Base-by-base conservation (phyloP, 1,139 yeast genomes). In the Blastobotrys elegans region DNA sequence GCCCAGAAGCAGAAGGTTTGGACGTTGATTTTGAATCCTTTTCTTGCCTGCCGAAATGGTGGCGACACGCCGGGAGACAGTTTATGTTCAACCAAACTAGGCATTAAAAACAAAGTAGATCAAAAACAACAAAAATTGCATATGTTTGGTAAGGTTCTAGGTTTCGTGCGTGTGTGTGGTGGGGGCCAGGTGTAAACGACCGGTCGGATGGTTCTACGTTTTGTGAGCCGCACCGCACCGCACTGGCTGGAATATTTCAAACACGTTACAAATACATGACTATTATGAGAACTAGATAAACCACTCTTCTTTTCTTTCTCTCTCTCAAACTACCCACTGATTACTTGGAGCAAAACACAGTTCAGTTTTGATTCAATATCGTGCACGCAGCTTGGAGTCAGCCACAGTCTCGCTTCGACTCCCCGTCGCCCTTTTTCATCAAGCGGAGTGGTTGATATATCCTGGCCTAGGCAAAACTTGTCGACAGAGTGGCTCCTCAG, bases 21-120 rank as follows among this genome's bases (percentile, higher is more conserved):
- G 73, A 75, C 16, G 74, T 85, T 40, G 95, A 87, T 61, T 71
- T 79, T 13, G 69, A 71, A 46, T 69, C 75, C 1, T 80, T 76
- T 57, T 84, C 95, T 56, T 89, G 97, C 66, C 67, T 89, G 50
- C 79, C 85, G 37, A 72, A 84, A 55, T 89, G 96, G 96, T 88
- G 96, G 96, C 77, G 94, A 34, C 67, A 64, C 48, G 65, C 65
- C 2, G 69, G 69, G 7, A 53, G 58, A 39, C 62, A 63, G 42
- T 61, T 61, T 40, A 51, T 66, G 48, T 46, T 42, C 26, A 14
- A 21, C n/a, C 34, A 36, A 26, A 14, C n/a, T 3, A 14, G 10
- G 13, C 24, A 24, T 24, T 24, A 24, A 24, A 44, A 8, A 4
- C 33, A 42, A 22, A 16, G 22, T 32, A 41, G 30, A 7, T 26